Percentiles rank a stretch among this genome's conserved stretches.
phyloP scores from a whole-genome alignment of 2,329 filamentous ascomycete genomes.

The Penicillium sumatraense region DNA sequence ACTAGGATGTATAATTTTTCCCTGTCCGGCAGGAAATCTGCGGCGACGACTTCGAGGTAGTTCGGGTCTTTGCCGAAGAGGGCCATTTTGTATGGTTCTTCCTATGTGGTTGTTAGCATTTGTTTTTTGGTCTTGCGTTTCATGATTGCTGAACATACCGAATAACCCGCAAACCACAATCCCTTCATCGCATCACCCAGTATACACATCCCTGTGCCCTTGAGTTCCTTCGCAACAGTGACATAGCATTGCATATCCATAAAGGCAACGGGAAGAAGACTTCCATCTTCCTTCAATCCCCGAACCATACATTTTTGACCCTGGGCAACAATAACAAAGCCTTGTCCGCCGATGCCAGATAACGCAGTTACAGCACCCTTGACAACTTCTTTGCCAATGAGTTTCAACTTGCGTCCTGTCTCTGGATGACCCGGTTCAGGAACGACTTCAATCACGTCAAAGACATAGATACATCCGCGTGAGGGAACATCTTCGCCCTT shows the following conservation, averaged over 20 bases:
- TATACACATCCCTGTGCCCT: conserved; percentile 80
- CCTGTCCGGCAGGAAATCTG: conserved; percentile 87
- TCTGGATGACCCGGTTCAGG: conserved; percentile 85
- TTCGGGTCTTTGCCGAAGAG: conserved; percentile 86
- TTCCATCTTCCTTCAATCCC: conserved; percentile 92
- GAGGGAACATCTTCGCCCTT: conserved; percentile 89
- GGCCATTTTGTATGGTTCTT: conserved; percentile 95
- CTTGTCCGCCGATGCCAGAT: conserved; percentile 82
- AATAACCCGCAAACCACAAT: conserved; percentile 94
- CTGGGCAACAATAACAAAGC: conserved; percentile 85
- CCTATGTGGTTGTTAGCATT: conserved; percentile 48
- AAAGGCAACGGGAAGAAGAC: conserved; percentile 90
- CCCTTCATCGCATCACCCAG: conserved; percentile 92
- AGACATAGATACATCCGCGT: conserved; percentile 83
- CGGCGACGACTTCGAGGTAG: conserved; percentile 75
- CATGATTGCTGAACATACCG: conserved; percentile 49
- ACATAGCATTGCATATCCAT: conserved; percentile 98
- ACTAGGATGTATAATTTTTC: conserved; percentile 81
- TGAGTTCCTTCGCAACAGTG: conserved; percentile 79
- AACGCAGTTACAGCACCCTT: conserved; percentile 89
- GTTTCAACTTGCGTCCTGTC: conserved; percentile 81
- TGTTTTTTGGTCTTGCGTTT: not conserved
- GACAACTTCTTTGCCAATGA: conserved; percentile 87
- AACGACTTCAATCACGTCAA: conserved; percentile 89
- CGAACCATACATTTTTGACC: conserved; percentile 98